Evolutionary conservation across 106 monocot genomes (phyloP), one percentile per base, ranked within the genome.

Genomic region (Apostasia ramifera): DNA sequence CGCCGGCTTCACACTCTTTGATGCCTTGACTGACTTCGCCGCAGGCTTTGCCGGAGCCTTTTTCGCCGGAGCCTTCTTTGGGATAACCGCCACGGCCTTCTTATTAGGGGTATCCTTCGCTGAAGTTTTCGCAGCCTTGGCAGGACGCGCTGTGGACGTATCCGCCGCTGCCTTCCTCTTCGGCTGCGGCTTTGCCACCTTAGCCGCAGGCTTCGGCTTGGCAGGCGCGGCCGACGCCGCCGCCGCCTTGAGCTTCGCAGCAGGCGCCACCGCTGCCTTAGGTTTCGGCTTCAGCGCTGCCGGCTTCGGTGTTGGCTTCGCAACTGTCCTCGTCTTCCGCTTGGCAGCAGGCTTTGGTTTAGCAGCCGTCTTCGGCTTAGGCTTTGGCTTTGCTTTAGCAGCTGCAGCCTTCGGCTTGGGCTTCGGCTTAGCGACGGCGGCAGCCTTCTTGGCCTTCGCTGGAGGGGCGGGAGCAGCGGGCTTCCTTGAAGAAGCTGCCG

Each of bases 21-120:
- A 0, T 26, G 26, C 26, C 26, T 26, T 26, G 26, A 26, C 26
- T 26, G 26, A 26, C 26, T 26, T 26, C 26, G 26, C 26, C 26
- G 26, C 26, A 26, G 26, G 26, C 26, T 26, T 61, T 12, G 63
- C 66, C 43, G 68, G 71, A 5, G 68, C 57, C 66, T 74, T 85
- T 75, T 76, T 88, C 54, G 75, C 70, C 52, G 88, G 77, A 0
- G 74, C 6, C 77, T 77, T 83, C 26, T 26, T 26, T 26, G 26
- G 26, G 26, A 26, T 26, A 26, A 26, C 26, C 0, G 26, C 26
- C 26, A 26, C 26, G 53, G 1, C 43, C 49, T 44, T 68, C 68
- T 70, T 80, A 39, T 47, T 26, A 47, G 77, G 48, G 47, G 55
- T 71, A 70, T 73, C 74, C 44, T 70, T 70, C 64, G 76, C 72